Conservation (phyloP, 139 green algal species). For the Monoraphidium neglectum region DNA sequence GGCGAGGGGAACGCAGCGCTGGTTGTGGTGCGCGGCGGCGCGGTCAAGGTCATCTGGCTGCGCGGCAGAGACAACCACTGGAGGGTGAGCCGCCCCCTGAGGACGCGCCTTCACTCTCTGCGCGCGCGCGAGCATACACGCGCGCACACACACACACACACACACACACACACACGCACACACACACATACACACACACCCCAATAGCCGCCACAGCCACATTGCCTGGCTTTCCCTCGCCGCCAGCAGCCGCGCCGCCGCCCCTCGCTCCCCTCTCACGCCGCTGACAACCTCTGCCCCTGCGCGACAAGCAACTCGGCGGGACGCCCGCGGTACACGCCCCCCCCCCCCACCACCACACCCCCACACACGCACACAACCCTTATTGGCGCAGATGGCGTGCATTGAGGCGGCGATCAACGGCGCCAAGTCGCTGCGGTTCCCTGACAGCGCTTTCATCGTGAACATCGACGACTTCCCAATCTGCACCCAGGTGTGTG, state of each 20-base stretch:
- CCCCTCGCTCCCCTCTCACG: background rate
- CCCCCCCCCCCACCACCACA: background rate
- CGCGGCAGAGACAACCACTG: slow-evolving; percentile 32
- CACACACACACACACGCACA: no score
- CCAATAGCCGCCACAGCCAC: no score
- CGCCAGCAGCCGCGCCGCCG: no score
- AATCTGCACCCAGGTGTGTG: slow-evolving; percentile 22
- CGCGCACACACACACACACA: no score
- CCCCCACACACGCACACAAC: background rate
- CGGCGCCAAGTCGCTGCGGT: slow-evolving; percentile 10
- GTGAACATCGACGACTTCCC: slow-evolving; percentile 40
- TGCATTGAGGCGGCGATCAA: slow-evolving; percentile 29
- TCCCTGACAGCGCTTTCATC: slow-evolving; percentile 31
- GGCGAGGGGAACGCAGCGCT: slow-evolving; percentile 34
- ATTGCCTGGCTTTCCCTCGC: background rate
- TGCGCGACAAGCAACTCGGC: background rate
- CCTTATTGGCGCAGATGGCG: slow-evolving; percentile 1
- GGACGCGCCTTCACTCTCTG: no score
- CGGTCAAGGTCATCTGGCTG: slow-evolving; percentile 28
- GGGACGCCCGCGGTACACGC: background rate
- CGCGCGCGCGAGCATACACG: no score
- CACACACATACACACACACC: no score
- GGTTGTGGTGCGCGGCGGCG: slow-evolving; percentile 21
- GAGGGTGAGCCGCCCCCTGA: background rate
- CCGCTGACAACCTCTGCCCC: background rate